Conservation (phyloP, 495 filamentous ascomycete species). For the Tuber aestivum region DNA sequence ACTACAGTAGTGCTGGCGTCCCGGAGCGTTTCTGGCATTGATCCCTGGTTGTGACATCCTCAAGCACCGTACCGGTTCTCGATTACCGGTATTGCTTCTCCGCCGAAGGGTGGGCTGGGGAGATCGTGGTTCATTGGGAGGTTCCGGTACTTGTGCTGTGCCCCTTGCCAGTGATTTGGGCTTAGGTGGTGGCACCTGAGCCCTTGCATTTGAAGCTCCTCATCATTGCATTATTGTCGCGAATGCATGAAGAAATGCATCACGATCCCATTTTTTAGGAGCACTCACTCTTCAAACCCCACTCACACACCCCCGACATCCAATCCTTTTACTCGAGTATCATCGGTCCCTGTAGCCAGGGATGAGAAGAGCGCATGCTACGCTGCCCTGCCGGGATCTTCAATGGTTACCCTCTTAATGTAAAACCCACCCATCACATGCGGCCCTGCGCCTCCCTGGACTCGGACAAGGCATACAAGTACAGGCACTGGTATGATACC, state of each 20-base stretch:
- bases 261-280: neutral
- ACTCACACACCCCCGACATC: neutral
- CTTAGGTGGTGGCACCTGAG: neutral
- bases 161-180: neutral
- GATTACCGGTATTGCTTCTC: too few species aligned
- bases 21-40: neutral
- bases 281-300: neutral
- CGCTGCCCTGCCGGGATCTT: neutral
- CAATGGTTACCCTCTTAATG: neutral
- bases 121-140: neutral
- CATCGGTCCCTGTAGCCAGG: too few species aligned
- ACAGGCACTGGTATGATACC: too few species aligned
- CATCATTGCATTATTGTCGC: neutral
- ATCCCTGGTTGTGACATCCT: neutral
- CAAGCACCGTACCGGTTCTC: too few species aligned
- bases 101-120: neutral
- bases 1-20: too few species aligned
- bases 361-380: neutral
- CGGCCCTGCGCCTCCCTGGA: neutral
- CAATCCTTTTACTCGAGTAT: neutral
- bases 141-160: too few species aligned
- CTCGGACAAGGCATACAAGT: neutral
- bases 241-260: neutral
- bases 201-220: neutral
- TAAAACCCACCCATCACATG: neutral